Percentiles rank a stretch among this genome's conserved stretches.
Evolutionary conservation across 1,139 yeast species (phyloP).

Genomic region (Lodderomyces elongisporus): DNA sequence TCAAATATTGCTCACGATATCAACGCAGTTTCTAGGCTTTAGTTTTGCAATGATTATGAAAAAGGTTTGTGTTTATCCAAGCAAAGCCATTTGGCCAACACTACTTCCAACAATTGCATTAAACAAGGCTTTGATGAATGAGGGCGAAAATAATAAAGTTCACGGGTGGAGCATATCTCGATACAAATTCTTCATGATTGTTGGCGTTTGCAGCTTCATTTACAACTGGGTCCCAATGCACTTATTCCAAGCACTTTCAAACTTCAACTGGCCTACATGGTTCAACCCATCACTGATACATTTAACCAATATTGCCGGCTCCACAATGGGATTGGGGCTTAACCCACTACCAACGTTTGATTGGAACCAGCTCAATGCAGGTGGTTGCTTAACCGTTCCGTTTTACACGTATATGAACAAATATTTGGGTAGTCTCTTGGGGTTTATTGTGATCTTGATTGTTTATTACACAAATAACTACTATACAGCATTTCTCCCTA

Average conservation of each 20-base stretch:
- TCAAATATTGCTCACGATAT: conserved; percentile 33
- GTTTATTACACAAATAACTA: conserved; percentile 36
- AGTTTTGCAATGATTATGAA: conserved; percentile 45
- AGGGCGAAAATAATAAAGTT: conserved; percentile 22
- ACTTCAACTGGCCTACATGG: conserved; percentile 49
- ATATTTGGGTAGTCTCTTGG: conserved; percentile 32
- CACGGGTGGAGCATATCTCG: conserved; percentile 42
- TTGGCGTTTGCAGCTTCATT: conserved; percentile 27
- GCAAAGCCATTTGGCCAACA: conserved; percentile 45
- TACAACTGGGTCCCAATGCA: conserved; percentile 43
- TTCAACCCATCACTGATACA: conserved; percentile 36
- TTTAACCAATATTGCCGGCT: conserved; percentile 36
- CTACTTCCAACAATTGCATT: conserved; percentile 42
- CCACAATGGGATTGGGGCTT: conserved; percentile 35
- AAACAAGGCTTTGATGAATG: conserved; percentile 37
- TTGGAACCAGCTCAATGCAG: conserved; percentile 40
- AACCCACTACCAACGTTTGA: conserved; percentile 44
- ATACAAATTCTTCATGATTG: conserved; percentile 35
- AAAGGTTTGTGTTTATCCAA: conserved; percentile 41
- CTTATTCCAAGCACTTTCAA: conserved; percentile 38
- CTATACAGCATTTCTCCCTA: conserved; percentile 39
- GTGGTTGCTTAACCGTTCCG: conserved; percentile 39
- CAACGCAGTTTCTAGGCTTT: conserved; percentile 44
- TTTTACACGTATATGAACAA: conserved; percentile 36
- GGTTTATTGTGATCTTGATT: conserved; percentile 24